Conservation (phyloP, 2,329 filamentous ascomycete genomes). For the Periconia macrospinosa region DNA sequence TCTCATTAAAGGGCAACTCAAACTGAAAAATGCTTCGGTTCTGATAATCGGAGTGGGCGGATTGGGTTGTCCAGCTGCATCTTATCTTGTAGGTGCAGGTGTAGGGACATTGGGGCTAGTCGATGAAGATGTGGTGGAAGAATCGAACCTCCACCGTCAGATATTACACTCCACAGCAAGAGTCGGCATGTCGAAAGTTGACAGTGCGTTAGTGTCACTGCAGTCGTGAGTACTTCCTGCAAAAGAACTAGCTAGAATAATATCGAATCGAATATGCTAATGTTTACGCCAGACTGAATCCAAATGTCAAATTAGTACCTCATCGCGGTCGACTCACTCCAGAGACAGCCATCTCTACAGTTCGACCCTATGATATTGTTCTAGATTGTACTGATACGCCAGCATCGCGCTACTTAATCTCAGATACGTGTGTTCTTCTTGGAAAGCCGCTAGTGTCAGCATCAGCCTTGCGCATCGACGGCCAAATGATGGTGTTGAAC, state of each 20-base stretch:
- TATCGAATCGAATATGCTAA: not conserved
- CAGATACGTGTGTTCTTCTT: constrained; percentile 81
- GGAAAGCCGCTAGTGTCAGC: constrained; percentile 83
- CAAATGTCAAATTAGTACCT: constrained; percentile 64
- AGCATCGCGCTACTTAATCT: constrained; percentile 87
- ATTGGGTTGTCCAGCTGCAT: constrained; percentile 85
- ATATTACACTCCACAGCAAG: constrained; percentile 74
- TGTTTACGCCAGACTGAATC: constrained; percentile 64
- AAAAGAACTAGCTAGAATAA: not conserved
- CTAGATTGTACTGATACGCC: constrained; percentile 97
- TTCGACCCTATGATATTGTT: constrained; percentile 75
- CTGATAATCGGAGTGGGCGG: constrained; percentile 87
- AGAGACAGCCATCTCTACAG: constrained; percentile 66
- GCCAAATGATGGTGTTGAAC: constrained; percentile 88
- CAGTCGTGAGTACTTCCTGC: constrained; percentile 44
- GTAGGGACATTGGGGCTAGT: constrained; percentile 81
- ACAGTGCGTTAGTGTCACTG: constrained; percentile 61
- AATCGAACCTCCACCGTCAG: constrained; percentile 90
- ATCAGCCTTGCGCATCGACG: constrained; percentile 84
- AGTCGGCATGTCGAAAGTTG: constrained; percentile 77
- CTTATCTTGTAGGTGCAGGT: constrained; percentile 90
- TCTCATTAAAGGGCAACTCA: constrained; percentile 69
- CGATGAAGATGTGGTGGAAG: constrained; percentile 85
- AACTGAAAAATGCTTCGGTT: constrained; percentile 69
- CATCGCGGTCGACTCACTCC: constrained; percentile 69